Evolutionary conservation across 352 stramenopile genomes (phyloP).

Genomic region (Pythium dissimile): DNA sequence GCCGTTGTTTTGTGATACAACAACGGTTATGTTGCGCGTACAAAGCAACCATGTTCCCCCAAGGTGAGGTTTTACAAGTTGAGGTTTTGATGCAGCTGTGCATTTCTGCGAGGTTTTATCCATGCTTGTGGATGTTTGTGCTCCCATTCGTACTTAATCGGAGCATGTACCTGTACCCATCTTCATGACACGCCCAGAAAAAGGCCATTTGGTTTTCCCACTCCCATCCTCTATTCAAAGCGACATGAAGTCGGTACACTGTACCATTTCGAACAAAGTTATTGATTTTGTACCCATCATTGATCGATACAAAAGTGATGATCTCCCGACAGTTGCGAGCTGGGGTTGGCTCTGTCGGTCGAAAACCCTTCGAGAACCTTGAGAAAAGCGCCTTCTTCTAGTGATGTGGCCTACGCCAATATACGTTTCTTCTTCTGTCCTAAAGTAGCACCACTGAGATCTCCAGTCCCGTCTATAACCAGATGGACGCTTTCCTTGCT

Average conservation of each 20-base stretch:
- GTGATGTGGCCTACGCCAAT: no score
- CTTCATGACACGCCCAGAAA: slow-evolving; percentile 20
- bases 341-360: no score
- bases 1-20: not conserved
- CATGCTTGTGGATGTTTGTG: slow-evolving; percentile 7
- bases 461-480: no score
- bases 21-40: not conserved
- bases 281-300: not conserved
- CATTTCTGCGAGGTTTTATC: slow-evolving; percentile 18
- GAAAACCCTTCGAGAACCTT: no score
- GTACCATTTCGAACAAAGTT: slow-evolving; percentile 14
- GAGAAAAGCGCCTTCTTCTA: no score
- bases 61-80: not conserved
- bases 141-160: slow-evolving; percentile 21
- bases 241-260: slow-evolving; percentile 13
- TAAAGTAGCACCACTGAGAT: no score
- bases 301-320: no score
- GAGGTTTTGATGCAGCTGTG: no score
- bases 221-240: not conserved
- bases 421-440: no score
- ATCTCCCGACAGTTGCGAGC: no score
- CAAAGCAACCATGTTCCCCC: not conserved
- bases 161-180: slow-evolving; percentile 22
- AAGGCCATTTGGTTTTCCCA: not conserved
- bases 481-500: no score